Evolutionary conservation across 495 filamentous ascomycete genomes (phyloP).

Genomic region (Stereocaulon alpinum): DNA sequence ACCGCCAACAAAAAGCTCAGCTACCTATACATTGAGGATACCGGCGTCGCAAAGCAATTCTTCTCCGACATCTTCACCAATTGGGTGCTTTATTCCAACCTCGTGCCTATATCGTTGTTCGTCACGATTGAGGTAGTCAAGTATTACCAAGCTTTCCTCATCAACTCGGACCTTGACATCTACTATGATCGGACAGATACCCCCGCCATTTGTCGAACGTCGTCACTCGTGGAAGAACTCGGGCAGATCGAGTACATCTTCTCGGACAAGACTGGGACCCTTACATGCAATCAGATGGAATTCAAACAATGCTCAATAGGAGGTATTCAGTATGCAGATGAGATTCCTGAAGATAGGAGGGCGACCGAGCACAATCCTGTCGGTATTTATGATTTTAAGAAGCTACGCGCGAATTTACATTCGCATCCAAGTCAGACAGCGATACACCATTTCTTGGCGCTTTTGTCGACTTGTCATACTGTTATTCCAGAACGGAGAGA

Average conservation of each 20-base stretch:
- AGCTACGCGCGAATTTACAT: conserved; percentile 60
- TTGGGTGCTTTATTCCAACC: conserved; percentile 96
- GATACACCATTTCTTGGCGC: conserved; percentile 83
- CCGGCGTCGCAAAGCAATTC: conserved; percentile 64
- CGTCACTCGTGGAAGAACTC: conserved; percentile 90
- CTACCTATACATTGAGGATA: conserved; percentile 59
- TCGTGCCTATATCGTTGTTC: conserved; percentile 95
- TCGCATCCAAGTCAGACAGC: conserved; percentile 53
- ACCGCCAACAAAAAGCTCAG: conserved; percentile 46
- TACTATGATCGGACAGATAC: conserved; percentile 96
- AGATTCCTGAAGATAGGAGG: conserved; percentile 83
- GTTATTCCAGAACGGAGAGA: conserved; percentile 87
- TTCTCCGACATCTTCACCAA: conserved; percentile 94
- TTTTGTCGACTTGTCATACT: conserved; percentile 89
- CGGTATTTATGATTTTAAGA: conserved; percentile 82
- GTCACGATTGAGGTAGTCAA: conserved; percentile 98
- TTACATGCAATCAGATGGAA: conserved; percentile 99
- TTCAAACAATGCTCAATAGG: conserved; percentile 90
- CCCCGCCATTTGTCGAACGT: conserved; percentile 89
- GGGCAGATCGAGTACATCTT: conserved; percentile 99
- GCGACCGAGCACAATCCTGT: conserved; percentile 62
- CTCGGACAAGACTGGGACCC: conserved; percentile 97
- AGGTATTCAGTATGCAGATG: conserved; percentile 88
- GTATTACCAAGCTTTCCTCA: conserved; percentile 92
- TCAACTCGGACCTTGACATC: conserved; percentile 95